Conservation (phyloP, 352 stramenopile genomes). For the Phytophthora brassicae region DNA sequence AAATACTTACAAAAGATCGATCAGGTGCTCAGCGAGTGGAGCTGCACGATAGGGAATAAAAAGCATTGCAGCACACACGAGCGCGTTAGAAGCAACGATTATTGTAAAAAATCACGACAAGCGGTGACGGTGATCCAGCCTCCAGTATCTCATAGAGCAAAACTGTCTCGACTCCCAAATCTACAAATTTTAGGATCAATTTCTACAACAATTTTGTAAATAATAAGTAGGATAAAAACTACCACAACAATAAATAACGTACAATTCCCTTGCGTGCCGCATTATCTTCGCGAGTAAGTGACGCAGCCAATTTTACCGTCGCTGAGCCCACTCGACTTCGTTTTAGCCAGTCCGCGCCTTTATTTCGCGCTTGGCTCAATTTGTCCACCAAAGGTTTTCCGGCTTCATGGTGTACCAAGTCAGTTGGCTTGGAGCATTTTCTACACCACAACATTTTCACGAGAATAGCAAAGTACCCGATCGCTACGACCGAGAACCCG, state of each 20-base stretch:
- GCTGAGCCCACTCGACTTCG: not conserved
- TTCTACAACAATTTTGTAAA: too few relatives aligned
- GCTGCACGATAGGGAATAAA: constrained; percentile 13
- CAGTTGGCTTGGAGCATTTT: too few relatives aligned
- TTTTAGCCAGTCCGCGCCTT: too few relatives aligned
- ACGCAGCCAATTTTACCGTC: not conserved
- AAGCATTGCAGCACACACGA: constrained; percentile 15
- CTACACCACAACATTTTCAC: too few relatives aligned
- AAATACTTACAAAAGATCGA: constrained; percentile 37
- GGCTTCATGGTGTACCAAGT: too few relatives aligned
- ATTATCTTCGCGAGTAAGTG: not conserved
- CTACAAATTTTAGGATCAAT: constrained; percentile 14
- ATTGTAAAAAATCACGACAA: constrained; percentile 17
- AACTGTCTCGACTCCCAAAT: constrained; percentile 18
- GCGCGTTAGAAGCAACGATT: constrained; percentile 16
- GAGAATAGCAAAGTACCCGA: constrained; percentile 9
- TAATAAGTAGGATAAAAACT: too few relatives aligned
- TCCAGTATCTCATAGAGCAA: constrained; percentile 25
- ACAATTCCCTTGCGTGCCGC: not conserved
- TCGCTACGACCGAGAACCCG: constrained; percentile 9
- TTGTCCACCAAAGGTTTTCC: too few relatives aligned
- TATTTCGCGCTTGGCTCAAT: constrained; percentile 3
- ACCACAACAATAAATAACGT: not conserved
- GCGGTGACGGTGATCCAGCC: constrained; percentile 1
- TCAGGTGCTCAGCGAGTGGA: constrained; percentile 13